Percentiles rank a stretch among this genome's conserved stretches.
phyloP scores from a whole-genome alignment of 495 filamentous ascomycete genomes.

The Jackrogersella minutella region DNA sequence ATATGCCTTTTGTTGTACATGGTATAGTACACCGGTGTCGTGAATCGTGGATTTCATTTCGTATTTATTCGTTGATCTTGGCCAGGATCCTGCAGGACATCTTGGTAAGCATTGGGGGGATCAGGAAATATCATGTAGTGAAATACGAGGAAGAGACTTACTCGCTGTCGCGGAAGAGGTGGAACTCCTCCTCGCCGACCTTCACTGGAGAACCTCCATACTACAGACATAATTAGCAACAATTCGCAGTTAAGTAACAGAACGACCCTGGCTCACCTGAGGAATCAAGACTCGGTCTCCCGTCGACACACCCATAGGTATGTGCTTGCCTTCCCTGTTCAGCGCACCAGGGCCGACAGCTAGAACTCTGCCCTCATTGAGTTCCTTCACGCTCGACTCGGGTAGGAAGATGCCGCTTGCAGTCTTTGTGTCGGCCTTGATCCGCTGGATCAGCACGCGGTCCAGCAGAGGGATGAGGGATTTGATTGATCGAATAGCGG shows the following conservation, averaged over 20 bases:
- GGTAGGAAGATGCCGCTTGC: conserved; percentile 96
- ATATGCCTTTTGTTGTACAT: conserved; percentile 46
- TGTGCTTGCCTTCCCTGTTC: conserved; percentile 85
- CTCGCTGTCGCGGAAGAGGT: conserved; percentile 97
- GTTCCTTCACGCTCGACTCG: conserved; percentile 95
- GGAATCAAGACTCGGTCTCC: conserved; percentile 98
- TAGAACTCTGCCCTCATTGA: conserved; percentile 95
- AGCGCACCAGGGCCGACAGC: conserved; percentile 90
- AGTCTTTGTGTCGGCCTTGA: conserved; percentile 97
- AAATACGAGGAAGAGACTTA: conserved; percentile 59
- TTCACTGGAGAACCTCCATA: conserved; percentile 96
- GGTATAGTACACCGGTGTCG: conserved; percentile 48
- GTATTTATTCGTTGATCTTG: conserved; percentile 82
- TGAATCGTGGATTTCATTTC: conserved; percentile 41
- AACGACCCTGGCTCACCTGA: conserved; percentile 69
- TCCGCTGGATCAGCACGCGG: conserved; percentile 96
- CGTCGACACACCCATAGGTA: conserved; percentile 77
- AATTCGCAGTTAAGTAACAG: background rate
- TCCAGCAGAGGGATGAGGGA: conserved; percentile 95
- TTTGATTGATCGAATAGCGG: conserved; percentile 92
- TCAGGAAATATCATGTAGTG: background rate
- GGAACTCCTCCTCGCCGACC: conserved; percentile 95
- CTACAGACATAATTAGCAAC: conserved; percentile 59
- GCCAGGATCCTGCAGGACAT: conserved; percentile 70
- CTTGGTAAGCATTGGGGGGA: background rate